phyloP scores from a whole-genome alignment of 2,329 filamentous ascomycete genomes.

The Neurospora crassa region DNA sequence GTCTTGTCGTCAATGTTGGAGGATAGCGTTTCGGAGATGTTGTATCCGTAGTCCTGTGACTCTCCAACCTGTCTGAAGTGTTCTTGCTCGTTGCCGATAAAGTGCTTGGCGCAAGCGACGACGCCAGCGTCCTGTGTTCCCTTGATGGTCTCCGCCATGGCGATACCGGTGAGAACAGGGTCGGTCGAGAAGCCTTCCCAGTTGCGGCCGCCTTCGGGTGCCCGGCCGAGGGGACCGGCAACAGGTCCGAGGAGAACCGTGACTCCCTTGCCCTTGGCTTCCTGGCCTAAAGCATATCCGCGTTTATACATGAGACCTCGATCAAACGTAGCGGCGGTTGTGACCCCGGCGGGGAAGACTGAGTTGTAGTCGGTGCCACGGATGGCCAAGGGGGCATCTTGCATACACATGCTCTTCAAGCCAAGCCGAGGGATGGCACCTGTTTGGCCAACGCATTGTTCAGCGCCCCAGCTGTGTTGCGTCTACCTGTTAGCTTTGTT shows the following conservation, averaged over 20 bases:
- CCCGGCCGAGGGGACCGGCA: slow-evolving; percentile 60
- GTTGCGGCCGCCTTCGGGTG: slow-evolving; percentile 58
- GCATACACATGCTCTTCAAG: slow-evolving; percentile 68
- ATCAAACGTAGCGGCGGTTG: slow-evolving; percentile 77
- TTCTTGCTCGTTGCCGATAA: slow-evolving; percentile 63
- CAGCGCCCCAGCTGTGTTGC: slow-evolving; percentile 48
- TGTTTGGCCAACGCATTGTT: slow-evolving; percentile 68
- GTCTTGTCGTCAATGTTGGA: slow-evolving; percentile 50
- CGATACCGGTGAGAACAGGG: slow-evolving; percentile 62
- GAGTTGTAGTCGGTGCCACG: slow-evolving; percentile 71
- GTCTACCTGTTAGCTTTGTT: background rate
- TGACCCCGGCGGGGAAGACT: slow-evolving; percentile 70
- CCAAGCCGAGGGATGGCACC: slow-evolving; percentile 62
- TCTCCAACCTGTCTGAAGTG: slow-evolving; percentile 59
- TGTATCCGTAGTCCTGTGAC: slow-evolving; percentile 47
- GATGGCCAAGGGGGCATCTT: slow-evolving; percentile 76
- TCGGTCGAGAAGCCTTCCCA: slow-evolving; percentile 68
- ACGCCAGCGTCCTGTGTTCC: slow-evolving; percentile 74
- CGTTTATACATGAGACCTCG: slow-evolving; percentile 60
- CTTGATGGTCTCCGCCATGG: slow-evolving; percentile 63
- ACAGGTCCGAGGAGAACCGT: slow-evolving; percentile 68
- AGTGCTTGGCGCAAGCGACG: slow-evolving; percentile 71
- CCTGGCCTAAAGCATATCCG: slow-evolving; percentile 61
- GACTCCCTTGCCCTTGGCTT: slow-evolving; percentile 63
- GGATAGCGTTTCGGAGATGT: slow-evolving; percentile 47